phyloP scores from a whole-genome alignment of 2,329 filamentous ascomycete species.

The Trichoderma sp. region DNA sequence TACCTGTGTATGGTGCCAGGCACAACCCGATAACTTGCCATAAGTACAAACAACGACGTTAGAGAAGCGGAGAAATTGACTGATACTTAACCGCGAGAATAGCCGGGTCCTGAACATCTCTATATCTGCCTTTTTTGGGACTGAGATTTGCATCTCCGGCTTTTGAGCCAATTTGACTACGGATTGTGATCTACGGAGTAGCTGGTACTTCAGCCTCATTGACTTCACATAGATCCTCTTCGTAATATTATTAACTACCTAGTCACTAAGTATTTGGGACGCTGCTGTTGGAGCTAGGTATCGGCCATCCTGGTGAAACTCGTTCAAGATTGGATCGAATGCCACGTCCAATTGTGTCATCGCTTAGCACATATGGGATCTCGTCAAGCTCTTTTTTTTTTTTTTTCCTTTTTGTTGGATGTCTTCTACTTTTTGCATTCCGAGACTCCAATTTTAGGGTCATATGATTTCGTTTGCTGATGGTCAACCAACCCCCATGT shows the following conservation, averaged over 20 bases:
- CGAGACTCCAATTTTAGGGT: too few species aligned
- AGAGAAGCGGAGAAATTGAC: neutral
- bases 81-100: neutral
- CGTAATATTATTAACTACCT: neutral
- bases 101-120: slow-evolving; percentile 14
- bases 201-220: neutral
- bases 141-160: neutral
- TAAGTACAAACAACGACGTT: neutral
- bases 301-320: neutral
- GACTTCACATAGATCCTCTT: neutral
- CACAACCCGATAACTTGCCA: neutral
- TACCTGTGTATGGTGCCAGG: neutral
- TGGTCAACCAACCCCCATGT: too few species aligned
- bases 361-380: too few species aligned
- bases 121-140: neutral
- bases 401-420: too few species aligned
- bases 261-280: neutral
- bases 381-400: too few species aligned
- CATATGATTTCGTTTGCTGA: too few species aligned
- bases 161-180: neutral
- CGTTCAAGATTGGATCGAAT: neutral
- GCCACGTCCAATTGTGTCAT: too few species aligned
- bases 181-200: slow-evolving; percentile 1
- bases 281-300: neutral
- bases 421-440: too few species aligned